Evolutionary conservation across 2,329 filamentous ascomycete genomes (phyloP), one percentile per base, ranked within the genome.

Genomic region (Chrysoporthe puriensis): DNA sequence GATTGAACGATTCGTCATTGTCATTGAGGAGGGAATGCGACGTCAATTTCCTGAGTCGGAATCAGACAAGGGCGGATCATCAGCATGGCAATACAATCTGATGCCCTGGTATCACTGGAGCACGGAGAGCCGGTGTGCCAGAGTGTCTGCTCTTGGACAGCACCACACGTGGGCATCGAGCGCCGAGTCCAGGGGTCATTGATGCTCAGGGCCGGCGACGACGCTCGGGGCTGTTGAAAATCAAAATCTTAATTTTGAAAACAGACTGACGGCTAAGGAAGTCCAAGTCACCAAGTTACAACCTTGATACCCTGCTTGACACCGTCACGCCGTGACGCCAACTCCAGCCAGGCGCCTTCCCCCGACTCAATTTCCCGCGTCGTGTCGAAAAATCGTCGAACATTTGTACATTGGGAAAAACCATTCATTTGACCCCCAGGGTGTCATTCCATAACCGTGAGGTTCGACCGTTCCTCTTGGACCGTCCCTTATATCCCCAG

Each of bases 321-420:
- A 54, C 50, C 50, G 5, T 54, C 50, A 54, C 50, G 32, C 50
- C 50, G 16, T 16, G 50, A 54, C 50, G 50, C 50, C 50, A 34
- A 16, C 2, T 57, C 54, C 54, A 57, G 54, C 54, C 52, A 6
- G 8, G 16, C 54, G 26, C n/a, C 54, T 57, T 57, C 16, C 14
- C 32, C 54, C 34, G 54, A 40, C 54, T 5, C 54, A 21, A 40
- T 40, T 18, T n/a, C 18, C 34, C 14, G 5, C 9, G 18, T 18
- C 54, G 18, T 21, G 18, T n/a, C 16, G 32, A 21, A 8, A 9
- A 40, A 56, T 5, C 34, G 21, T 52, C 26, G 13, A 32, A 32
- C 21, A 16, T 34, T 54, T 54, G 50, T 54, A 54, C 50, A 54
- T 54, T 4, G 32, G 26, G 14, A 52, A 52, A 16, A 32, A 21